These are phyloP conservation scores for Kingdonia uniflora DNA, from an alignment of 164 flowering plant genomes.

Conservation along the genomic window DNA sequence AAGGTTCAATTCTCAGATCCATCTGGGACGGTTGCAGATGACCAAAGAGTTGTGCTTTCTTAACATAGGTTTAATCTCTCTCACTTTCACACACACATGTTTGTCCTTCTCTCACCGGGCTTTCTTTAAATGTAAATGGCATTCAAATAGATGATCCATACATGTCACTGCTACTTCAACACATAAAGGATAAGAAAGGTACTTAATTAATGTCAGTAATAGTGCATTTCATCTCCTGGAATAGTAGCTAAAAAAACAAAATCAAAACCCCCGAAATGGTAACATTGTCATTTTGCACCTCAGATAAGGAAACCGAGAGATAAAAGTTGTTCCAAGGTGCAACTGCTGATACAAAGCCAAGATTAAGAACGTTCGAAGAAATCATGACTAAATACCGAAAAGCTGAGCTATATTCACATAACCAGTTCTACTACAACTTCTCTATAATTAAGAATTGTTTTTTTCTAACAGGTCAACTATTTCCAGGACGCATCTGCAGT, in stretches of 20 bases:
- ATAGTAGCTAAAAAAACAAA: too few relatives aligned
- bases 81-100: not conserved
- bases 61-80: slow-evolving; percentile 39
- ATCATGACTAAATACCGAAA: slow-evolving; percentile 66
- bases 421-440: not conserved
- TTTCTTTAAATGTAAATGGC: slow-evolving; percentile 48
- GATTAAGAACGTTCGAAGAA: slow-evolving; percentile 65
- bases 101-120: not conserved
- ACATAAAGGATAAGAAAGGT: slow-evolving; percentile 29
- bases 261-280: not conserved
- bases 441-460: not conserved
- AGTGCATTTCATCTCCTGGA: too few relatives aligned
- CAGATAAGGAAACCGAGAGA: slow-evolving; percentile 52
- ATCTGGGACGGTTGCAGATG: slow-evolving; percentile 12
- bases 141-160: slow-evolving; percentile 67
- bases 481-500: slow-evolving; percentile 71
- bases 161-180: slow-evolving; percentile 33
- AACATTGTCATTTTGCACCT: slow-evolving; percentile 3
- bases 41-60: slow-evolving; percentile 32
- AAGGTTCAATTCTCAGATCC: slow-evolving; percentile 36
- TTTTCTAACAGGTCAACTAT: slow-evolving; percentile 9
- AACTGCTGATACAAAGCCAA: slow-evolving; percentile 43
- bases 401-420: slow-evolving; percentile 38
- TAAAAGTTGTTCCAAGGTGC: slow-evolving; percentile 54
- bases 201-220: not conserved